These are phyloP conservation scores for Synchytrium microbalum DNA, from an alignment of 371 early-diverging fungal genomes.

Conservation along the genomic window DNA sequence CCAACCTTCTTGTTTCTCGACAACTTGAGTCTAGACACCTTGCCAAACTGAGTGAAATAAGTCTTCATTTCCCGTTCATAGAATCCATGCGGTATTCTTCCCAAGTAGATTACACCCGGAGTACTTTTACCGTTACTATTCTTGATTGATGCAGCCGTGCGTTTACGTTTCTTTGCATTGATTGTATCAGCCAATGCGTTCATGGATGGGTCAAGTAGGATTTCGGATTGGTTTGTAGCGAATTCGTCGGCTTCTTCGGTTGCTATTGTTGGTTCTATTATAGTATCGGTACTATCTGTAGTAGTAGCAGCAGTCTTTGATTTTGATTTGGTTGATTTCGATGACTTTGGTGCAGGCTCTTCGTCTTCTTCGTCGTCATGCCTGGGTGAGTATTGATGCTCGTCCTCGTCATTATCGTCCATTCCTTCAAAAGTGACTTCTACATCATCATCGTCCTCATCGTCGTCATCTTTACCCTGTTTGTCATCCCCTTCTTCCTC, in stretches of 20 bases:
- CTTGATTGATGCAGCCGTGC: too few species aligned
- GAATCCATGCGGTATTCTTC: constrained; percentile 92
- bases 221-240: background rate
- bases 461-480: background rate
- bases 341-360: background rate
- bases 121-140: constrained; percentile 12
- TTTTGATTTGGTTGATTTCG: background rate
- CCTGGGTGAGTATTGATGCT: background rate
- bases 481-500: background rate
- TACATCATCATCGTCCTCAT: background rate
- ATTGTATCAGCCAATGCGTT: background rate
- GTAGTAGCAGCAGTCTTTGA: background rate
- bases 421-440: background rate
- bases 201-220: background rate
- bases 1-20: constrained; percentile 73
- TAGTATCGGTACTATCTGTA: background rate
- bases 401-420: background rate
- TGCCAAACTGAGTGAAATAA: constrained; percentile 91
- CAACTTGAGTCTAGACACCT: constrained; percentile 65
- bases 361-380: background rate
- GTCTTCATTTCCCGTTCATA: constrained; percentile 81
- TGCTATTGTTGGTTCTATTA: background rate
- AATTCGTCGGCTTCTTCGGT: constrained; percentile 1
- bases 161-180: background rate
- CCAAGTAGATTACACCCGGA: constrained; percentile 73